Evolutionary conservation across 768 basidiomycete genomes (phyloP).

Genomic region (Chalciporus chontae): DNA sequence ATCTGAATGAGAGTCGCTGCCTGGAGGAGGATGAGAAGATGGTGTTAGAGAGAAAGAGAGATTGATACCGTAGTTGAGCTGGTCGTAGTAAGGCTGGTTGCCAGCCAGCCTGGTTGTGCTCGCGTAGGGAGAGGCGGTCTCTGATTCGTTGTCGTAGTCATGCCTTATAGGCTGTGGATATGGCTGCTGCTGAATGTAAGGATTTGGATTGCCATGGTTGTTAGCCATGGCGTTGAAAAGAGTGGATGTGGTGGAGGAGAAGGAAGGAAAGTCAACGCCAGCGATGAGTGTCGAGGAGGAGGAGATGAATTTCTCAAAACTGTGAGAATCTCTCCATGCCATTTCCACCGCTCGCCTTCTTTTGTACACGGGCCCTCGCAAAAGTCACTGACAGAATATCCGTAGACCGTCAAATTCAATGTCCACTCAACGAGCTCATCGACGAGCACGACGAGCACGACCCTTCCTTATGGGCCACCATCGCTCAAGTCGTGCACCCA

Average conservation of each 20-base stretch:
- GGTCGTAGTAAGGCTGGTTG: conserved; percentile 35
- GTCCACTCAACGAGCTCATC: conserved; percentile 35
- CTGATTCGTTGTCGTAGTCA: conserved; percentile 47
- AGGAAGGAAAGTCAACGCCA: conserved; percentile 23
- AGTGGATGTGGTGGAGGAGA: conserved; percentile 15
- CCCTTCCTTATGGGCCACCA: conserved; percentile 58
- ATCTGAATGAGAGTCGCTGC: conserved; percentile 28
- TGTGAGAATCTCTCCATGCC: conserved; percentile 21
- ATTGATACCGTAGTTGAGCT: conserved; percentile 20
- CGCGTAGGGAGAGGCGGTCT: conserved; percentile 53
- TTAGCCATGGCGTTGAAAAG: conserved; percentile 31
- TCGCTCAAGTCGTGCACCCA: conserved; percentile 56
- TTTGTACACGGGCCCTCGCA: conserved; percentile 47
- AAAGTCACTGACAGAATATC: conserved; percentile 36
- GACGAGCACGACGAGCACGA: conserved; percentile 41
- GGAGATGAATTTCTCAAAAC: conserved; percentile 3
- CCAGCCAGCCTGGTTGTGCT: conserved; percentile 55
- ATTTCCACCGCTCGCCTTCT: conserved; percentile 50
- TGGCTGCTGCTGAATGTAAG: conserved; percentile 18
- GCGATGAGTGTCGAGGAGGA: conserved; percentile 17
- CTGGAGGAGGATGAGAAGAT: conserved; percentile 7
- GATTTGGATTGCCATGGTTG: conserved; percentile 38
- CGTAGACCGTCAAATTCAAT: neutral
- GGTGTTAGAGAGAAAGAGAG: neutral
- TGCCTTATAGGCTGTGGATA: conserved; percentile 32